A percentile compares a stretch with the other conserved stretches of the same genome.
phyloP scores from a whole-genome alignment of 129 eudicot species.

The Artemisia annua region DNA sequence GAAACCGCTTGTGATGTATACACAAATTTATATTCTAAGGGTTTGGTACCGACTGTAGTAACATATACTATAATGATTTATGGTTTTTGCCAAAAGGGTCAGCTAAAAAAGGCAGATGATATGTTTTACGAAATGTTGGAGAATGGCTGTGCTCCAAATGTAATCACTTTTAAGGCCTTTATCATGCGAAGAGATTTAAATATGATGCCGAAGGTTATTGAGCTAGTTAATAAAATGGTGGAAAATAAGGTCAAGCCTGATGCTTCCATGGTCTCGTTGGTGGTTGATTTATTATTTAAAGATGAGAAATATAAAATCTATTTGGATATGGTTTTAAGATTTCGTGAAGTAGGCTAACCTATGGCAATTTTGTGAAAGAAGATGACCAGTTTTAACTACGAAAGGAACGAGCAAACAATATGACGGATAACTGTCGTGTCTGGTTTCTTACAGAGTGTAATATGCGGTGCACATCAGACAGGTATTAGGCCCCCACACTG shows the following conservation, averaged over 20 bases:
- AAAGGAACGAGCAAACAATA: constrained; percentile 2
- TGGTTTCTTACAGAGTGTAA: neutral
- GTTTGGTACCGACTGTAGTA: constrained; percentile 45
- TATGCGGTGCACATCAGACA: constrained; percentile 17
- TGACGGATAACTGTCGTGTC: constrained; percentile 6
- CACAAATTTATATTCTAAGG: constrained; percentile 35
- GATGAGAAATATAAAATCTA: constrained; percentile 38
- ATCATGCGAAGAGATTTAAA: constrained; percentile 37
- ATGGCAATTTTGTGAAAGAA: neutral
- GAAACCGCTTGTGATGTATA: constrained; percentile 46
- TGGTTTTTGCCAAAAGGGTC: constrained; percentile 51
- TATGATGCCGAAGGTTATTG: constrained; percentile 40
- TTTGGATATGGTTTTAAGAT: constrained; percentile 42
- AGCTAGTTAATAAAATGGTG: constrained; percentile 47
- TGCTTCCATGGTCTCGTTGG: constrained; percentile 38
- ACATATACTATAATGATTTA: constrained; percentile 59
- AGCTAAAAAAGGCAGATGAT: constrained; percentile 38
- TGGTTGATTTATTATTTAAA: constrained; percentile 54
- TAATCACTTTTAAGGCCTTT: constrained; percentile 53
- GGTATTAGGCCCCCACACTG: constrained; percentile 18
- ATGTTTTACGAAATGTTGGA: constrained; percentile 59
- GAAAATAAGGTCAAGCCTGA: constrained; percentile 45
- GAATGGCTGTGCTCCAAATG: constrained; percentile 62
- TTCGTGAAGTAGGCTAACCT: constrained; percentile 29
- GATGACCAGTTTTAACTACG: neutral